Conservation (phyloP, 306 rosid genomes). For the Medicago ruthenica region DNA sequence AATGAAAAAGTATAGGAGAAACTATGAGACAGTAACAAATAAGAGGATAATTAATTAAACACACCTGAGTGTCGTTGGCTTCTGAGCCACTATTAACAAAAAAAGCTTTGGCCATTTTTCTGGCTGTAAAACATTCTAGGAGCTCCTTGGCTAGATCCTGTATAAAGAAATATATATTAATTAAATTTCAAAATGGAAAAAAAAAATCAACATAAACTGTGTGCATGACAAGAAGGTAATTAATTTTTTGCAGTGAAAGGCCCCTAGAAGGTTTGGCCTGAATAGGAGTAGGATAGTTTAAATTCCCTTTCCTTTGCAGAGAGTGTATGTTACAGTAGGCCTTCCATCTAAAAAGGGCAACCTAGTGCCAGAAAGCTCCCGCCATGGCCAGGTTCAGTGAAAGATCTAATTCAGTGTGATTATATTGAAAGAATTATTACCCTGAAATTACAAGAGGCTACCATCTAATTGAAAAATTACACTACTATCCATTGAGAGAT, state of each 20-base stretch:
- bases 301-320: neutral
- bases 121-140: slow-evolving; percentile 75
- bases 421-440: neutral
- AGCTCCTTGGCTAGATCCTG: slow-evolving; percentile 94
- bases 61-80: slow-evolving; percentile 98
- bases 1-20: slow-evolving; percentile 28
- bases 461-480: slow-evolving; percentile 1
- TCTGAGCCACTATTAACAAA: slow-evolving; percentile 94
- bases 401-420: neutral
- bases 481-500: slow-evolving; percentile 11
- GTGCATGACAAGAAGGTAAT: slow-evolving; percentile 21
- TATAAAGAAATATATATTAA: slow-evolving; percentile 37
- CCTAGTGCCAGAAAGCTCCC: slow-evolving; percentile 4
- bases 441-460: neutral
- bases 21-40: slow-evolving; percentile 32
- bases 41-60: slow-evolving; percentile 33
- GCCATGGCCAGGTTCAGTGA: neutral
- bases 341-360: slow-evolving; percentile 21
- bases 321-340: neutral
- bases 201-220: slow-evolving; percentile 23
- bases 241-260: slow-evolving; percentile 15
- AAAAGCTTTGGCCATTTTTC: slow-evolving; percentile 88
- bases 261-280: neutral
- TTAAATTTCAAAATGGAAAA: slow-evolving; percentile 32
- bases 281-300: slow-evolving; percentile 6